Evolutionary conservation across 2,329 filamentous ascomycete species (phyloP).

Genomic region (Ophiostoma perfectum): DNA sequence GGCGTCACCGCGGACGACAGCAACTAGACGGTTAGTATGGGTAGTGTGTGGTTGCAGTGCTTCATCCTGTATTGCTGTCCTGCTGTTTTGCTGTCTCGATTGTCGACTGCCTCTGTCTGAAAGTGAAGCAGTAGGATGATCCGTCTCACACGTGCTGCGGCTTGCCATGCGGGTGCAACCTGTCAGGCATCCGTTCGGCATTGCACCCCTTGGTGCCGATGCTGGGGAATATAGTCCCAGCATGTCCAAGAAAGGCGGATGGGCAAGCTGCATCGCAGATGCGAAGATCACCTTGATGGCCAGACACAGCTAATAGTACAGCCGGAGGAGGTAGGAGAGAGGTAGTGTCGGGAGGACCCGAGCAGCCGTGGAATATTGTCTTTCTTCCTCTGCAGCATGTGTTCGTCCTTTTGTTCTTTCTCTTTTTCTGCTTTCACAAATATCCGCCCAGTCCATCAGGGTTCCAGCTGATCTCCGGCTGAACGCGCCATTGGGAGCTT

Average conservation of each 20-base stretch:
- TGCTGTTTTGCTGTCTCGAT: neutral
- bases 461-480: slow-evolving; percentile 19
- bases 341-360: neutral
- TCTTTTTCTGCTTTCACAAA: neutral
- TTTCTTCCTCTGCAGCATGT: neutral
- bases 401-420: neutral
- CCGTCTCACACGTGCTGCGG: neutral
- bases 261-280: neutral
- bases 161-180: neutral
- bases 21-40: slow-evolving; percentile 55
- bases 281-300: slow-evolving; percentile 4
- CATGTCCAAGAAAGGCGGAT: neutral
- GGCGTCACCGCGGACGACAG: slow-evolving; percentile 95
- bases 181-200: neutral
- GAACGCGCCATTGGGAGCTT: slow-evolving; percentile 17
- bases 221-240: neutral
- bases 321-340: neutral
- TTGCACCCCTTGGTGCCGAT: neutral
- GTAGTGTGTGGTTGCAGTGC: neutral
- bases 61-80: slow-evolving; percentile 39
- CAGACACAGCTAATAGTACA: neutral
- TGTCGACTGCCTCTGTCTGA: neutral
- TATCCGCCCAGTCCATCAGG: neutral
- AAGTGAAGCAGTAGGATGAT: neutral
- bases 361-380: no score